Percentiles rank a stretch among this genome's conserved stretches.
Conservation (phyloP, 495 filamentous ascomycete species). For the Immersiella caudata region DNA sequence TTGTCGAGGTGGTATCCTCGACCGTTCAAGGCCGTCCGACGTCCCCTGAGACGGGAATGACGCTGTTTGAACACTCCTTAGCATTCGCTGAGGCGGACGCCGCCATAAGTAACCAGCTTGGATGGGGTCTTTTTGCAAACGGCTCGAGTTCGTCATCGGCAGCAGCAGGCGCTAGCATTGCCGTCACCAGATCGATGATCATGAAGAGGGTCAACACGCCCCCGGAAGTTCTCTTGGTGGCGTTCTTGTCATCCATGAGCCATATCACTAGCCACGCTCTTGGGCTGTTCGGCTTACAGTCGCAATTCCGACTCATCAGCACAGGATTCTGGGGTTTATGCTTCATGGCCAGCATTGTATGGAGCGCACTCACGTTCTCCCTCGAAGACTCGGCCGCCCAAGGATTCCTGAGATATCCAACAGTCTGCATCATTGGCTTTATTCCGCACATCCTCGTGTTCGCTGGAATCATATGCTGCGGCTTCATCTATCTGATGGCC, state of each 20-base stretch:
- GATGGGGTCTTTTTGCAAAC: constrained; percentile 63
- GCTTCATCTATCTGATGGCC: constrained; percentile 73
- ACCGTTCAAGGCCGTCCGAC: constrained; percentile 83
- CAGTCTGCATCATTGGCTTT: constrained; percentile 92
- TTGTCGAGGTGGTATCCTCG: constrained; percentile 82
- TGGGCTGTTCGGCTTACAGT: constrained; percentile 76
- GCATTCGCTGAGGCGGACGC: constrained; percentile 96
- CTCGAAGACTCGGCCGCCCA: constrained; percentile 50
- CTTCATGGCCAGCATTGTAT: constrained; percentile 80
- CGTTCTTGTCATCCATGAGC: constrained; percentile 83
- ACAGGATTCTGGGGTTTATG: constrained; percentile 87
- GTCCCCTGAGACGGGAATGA: constrained; percentile 90
- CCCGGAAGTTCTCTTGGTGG: constrained; percentile 84
- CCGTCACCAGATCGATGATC: constrained; percentile 60
- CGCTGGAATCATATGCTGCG: constrained; percentile 73
- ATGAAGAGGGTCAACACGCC: constrained; percentile 73
- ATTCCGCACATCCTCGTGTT: constrained; percentile 89
- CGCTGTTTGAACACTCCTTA: constrained; percentile 92
- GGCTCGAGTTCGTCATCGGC: constrained; percentile 42
- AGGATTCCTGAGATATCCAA: constrained; percentile 76
- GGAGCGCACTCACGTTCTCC: constrained; percentile 66
- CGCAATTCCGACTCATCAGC: constrained; percentile 74
- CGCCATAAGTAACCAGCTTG: constrained; percentile 73
- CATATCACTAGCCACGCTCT: constrained; percentile 84
- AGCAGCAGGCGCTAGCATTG: constrained; percentile 46